Base-by-base conservation (phyloP, 2,329 filamentous ascomycete genomes). In the Colletotrichum costaricense region DNA sequence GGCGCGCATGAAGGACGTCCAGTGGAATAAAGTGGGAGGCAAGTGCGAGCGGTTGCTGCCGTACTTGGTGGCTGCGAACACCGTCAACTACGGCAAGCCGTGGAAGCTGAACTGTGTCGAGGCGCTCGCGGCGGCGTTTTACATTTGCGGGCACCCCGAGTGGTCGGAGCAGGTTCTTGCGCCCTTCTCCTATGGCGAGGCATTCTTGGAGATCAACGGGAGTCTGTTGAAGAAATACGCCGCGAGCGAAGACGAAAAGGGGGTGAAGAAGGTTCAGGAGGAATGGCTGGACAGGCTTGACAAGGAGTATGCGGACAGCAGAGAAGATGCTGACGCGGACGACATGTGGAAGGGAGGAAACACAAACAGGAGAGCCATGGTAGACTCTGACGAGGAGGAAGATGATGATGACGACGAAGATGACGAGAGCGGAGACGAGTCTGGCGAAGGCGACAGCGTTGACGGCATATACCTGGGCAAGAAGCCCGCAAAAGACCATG, bases 101-200 rank as follows among this genome's bases (percentile, higher is more conserved):
- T 98, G 95, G 94, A 89, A 95, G 67, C 83, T 99, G 75, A 99
- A 99, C 83, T 99, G 97, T 78, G 97, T 95, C 35, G 97, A 99
- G 86, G 97, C 97, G 4, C 87, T 99, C 59, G 97, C 95, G 0
- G 96, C 97, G 4, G 94, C 94, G 26, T 99, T 97, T 80, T 94
- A 90, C 79, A 99, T 99, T 76, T 98, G 96, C 78, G 95, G 97
- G 5, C 94, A 97, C 79, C 82, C 89, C 7, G 96, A 98, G 63
- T 99, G 97, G 97, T 96, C 97, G 0, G 91, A 93, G 79, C 90
- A 94, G 75, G 91, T 97, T 1, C 84, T 99, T 33, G 90, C 90
- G 75, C 93, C 94, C 2, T 99, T 99, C 79, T 92, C 92, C 3
- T 99, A 99, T 80, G 97, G 97, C 0, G 85, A 91, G 71, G 92